Conservation (phyloP, 345 rosid species). For the Physaria fendleri region DNA sequence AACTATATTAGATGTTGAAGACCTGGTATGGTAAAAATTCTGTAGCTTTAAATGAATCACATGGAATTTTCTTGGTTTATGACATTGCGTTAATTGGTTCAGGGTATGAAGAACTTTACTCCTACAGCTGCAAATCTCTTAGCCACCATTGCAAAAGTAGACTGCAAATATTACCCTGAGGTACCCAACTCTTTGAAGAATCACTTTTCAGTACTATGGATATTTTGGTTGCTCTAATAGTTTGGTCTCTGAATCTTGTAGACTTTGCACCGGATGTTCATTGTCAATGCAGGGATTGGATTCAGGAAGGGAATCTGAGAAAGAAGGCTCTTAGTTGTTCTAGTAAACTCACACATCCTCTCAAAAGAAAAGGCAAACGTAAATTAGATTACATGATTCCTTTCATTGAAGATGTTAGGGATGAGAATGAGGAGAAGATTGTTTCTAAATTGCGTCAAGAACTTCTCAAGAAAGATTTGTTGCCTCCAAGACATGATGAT, state of each 20-base stretch:
- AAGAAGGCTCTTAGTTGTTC: slow-evolving; percentile 84
- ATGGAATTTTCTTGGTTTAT: background rate
- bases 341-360: slow-evolving; percentile 70
- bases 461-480: slow-evolving; percentile 53
- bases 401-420: slow-evolving; percentile 67
- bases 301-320: slow-evolving; percentile 71
- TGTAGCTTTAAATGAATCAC: background rate
- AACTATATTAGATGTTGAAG: slow-evolving; percentile 83
- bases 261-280: slow-evolving; percentile 87
- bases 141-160: slow-evolving; percentile 68
- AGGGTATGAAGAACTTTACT: slow-evolving; percentile 88
- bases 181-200: slow-evolving; percentile 33
- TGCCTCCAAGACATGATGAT: slow-evolving; percentile 80
- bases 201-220: background rate
- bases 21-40: slow-evolving; percentile 45
- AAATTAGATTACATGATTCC: slow-evolving; percentile 60
- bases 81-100: background rate
- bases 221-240: slow-evolving; percentile 22
- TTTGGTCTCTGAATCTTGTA: slow-evolving; percentile 39
- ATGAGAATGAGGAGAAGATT: slow-evolving; percentile 66
- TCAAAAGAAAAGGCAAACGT: slow-evolving; percentile 79
- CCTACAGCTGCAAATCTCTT: slow-evolving; percentile 76
- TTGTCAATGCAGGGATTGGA: slow-evolving; percentile 94
- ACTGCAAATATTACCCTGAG: slow-evolving; percentile 86
- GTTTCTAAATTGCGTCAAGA: slow-evolving; percentile 52